Conservation (phyloP, 1,139 yeast species). For the Suhomyces bolitotheri region DNA sequence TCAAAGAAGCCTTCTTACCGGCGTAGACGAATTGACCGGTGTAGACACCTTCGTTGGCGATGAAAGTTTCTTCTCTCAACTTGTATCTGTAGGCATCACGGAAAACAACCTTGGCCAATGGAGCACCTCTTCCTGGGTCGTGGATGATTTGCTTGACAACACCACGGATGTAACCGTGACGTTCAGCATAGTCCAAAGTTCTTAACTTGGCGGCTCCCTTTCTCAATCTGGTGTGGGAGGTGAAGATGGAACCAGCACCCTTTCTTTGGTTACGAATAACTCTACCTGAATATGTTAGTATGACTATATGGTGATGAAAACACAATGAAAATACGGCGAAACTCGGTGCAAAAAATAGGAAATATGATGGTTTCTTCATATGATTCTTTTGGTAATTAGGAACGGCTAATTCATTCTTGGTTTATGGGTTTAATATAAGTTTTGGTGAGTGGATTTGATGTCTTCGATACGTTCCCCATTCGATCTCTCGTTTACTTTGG, state of each 20-base stretch:
- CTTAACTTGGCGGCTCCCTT: slow-evolving; percentile 99
- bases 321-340: no score
- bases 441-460: no score
- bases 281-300: slow-evolving; percentile 71
- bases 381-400: background rate
- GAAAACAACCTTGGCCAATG: slow-evolving; percentile 98
- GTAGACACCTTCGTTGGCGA: slow-evolving; percentile 99
- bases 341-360: no score
- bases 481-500: no score
- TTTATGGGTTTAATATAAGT: no score
- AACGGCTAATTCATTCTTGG: no score
- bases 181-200: slow-evolving; percentile 98
- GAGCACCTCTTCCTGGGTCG: slow-evolving; percentile 99
- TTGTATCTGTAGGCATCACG: slow-evolving; percentile 99
- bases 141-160: slow-evolving; percentile 94
- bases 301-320: slow-evolving; percentile 38
- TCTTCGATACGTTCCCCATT: no score
- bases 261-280: slow-evolving; percentile 99
- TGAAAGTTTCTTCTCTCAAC: slow-evolving; percentile 88
- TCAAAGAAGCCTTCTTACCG: slow-evolving; percentile 97
- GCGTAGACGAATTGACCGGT: slow-evolving; percentile 99
- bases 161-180: slow-evolving; percentile 99
- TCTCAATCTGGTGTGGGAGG: slow-evolving; percentile 99
- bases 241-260: slow-evolving; percentile 99
- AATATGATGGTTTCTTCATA: no score